A percentile compares a stretch with the other conserved stretches of the same genome.
Evolutionary conservation across 2,329 filamentous ascomycete genomes (phyloP).

Genomic region (Arthroderma sp.): DNA sequence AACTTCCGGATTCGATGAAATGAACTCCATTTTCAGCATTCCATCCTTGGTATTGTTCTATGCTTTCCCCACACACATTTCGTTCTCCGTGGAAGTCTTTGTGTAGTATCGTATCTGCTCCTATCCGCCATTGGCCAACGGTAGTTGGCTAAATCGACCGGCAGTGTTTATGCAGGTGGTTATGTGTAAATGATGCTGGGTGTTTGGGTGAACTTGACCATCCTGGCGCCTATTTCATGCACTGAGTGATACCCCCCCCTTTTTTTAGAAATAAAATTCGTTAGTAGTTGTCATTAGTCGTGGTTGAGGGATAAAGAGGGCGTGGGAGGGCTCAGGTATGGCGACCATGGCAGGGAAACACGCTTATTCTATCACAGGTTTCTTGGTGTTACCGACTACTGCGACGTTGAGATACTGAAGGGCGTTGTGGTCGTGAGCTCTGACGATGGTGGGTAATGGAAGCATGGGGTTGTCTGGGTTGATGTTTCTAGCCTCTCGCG

Average conservation of each 20-base stretch:
- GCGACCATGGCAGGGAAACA: background rate
- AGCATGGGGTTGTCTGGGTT: constrained; percentile 85
- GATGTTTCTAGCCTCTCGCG: constrained; percentile 79
- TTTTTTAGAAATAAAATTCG: background rate
- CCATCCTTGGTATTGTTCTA: background rate
- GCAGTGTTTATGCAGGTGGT: background rate
- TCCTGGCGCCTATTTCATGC: background rate
- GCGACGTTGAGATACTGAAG: constrained; percentile 49
- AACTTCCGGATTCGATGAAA: background rate
- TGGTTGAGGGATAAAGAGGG: background rate
- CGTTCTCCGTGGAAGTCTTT: background rate
- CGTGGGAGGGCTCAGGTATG: background rate
- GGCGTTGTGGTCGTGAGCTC: constrained; percentile 58
- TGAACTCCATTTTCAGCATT: background rate
- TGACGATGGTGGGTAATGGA: constrained; percentile 71
- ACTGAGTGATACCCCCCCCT: background rate
- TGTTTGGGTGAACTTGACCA: background rate
- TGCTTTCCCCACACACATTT: background rate
- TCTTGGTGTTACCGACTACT: constrained; percentile 50
- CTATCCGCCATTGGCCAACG: too few relatives aligned
- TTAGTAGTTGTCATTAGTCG: background rate
- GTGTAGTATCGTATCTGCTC: too few relatives aligned
- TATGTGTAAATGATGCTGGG: background rate
- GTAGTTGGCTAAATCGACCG: background rate
- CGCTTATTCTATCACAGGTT: constrained; percentile 50